Base-by-base conservation (phyloP, 352 stramenopile genomes). In the Pythium biforme region DNA sequence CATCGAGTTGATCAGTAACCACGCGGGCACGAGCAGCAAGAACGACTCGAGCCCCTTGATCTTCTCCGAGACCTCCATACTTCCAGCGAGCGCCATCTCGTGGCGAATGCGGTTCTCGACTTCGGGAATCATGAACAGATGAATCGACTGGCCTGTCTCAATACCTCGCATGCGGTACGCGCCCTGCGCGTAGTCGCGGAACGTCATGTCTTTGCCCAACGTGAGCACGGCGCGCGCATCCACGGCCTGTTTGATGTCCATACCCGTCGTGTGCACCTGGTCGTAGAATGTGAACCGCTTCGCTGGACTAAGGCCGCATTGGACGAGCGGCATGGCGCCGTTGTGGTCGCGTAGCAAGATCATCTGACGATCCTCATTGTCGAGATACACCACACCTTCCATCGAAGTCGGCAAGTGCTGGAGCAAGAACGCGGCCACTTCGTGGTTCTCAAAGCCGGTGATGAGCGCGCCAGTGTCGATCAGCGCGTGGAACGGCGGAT, bases 1-100 rank as follows among this genome's bases (percentile, higher is more conserved):
- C 96, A 99, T 99, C 66, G 97, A 98, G 82, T 99, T 99, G 52
- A 99, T 93, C 53, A 98, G 90, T 29, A 99, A 86, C 97, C 97
- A 99, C 5, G 89, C 90, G 5, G 88, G 83, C 25, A 96, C 86
- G 7, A 92, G 66, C n/a, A 92, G 60, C 31, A 93, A 71, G 50
- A 88, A 94, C 29, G 77, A 79, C n/a, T 75, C 54, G 29, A 93
- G 64, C 0, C 62, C 34, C 40, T 70, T 66, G 4, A 64, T 49
- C 47, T 62, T 67, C 12, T 50, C 46, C 0, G 49, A 40, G 3
- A 77, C 37, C 8, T 54, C 20, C 0, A 53, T 41, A n/a, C 81
- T 73, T 39, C 83, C 62, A 4, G 79, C 70, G 9, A 90, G 62
- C 39, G 70, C 69, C 61, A 94, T 79, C 40, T 94, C 88, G 47